phyloP scores from a whole-genome alignment of 192 early-diverging fungal genomes.

The Geosiphon pyriformis region DNA sequence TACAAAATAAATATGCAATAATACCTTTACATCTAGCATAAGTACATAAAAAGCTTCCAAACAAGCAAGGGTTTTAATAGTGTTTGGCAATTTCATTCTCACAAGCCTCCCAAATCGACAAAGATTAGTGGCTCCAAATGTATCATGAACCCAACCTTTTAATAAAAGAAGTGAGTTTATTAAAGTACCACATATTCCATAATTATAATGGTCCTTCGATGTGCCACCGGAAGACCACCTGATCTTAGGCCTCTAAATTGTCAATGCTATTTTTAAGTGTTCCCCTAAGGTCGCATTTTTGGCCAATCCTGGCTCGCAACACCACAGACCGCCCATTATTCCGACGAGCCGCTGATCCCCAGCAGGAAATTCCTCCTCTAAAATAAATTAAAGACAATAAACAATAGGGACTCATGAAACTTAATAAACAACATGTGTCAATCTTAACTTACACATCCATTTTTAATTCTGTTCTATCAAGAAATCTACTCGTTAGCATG shows the following conservation, averaged over 20 bases:
- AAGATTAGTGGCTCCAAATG: too few relatives aligned
- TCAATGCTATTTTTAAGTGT: slow-evolving; percentile 19
- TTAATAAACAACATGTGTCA: neutral
- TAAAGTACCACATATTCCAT: neutral
- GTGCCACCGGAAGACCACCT: slow-evolving; percentile 20
- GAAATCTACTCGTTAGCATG: slow-evolving; percentile 26
- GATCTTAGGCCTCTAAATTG: slow-evolving; percentile 19
- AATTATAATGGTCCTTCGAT: neutral
- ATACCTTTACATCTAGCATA: slow-evolving; percentile 17
- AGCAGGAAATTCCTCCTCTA: slow-evolving; percentile 19
- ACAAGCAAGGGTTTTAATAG: slow-evolving; percentile 18
- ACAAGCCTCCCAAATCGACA: neutral
- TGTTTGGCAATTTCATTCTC: slow-evolving; percentile 12
- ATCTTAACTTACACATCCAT: slow-evolving; percentile 28
- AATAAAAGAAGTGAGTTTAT: neutral
- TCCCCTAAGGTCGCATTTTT: slow-evolving; percentile 19
- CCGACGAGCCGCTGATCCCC: slow-evolving; percentile 13
- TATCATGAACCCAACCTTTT: too few relatives aligned
- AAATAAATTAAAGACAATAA: neutral
- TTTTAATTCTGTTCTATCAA: slow-evolving; percentile 21
- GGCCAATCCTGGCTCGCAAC: slow-evolving; percentile 9
- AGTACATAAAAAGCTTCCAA: slow-evolving; percentile 6
- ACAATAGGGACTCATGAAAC: slow-evolving; percentile 7
- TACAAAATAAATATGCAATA: slow-evolving; percentile 18
- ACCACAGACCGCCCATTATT: slow-evolving; percentile 21